Conservation (phyloP, 768 basidiomycete genomes). For the Cyathus striatus region DNA sequence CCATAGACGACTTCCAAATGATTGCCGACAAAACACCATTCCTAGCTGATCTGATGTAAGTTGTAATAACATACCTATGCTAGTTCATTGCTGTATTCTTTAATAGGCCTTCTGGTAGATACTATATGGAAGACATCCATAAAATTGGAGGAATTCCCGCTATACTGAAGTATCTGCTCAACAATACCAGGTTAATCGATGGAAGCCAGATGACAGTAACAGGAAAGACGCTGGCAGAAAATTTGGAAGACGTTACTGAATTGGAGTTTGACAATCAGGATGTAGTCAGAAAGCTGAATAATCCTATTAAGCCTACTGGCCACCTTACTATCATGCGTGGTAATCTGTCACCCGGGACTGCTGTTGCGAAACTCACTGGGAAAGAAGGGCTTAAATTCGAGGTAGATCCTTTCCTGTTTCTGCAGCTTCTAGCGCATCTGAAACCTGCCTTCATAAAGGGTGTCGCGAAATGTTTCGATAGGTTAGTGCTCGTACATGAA, state of each 20-base stretch:
- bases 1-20: conserved; percentile 82
- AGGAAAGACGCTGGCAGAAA: conserved; percentile 85
- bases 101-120: conserved; percentile 73
- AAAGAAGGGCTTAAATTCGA: conserved; percentile 87
- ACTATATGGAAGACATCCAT: conserved; percentile 90
- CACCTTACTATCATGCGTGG: conserved; percentile 86
- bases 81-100: not conserved
- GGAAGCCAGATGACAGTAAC: conserved; percentile 85
- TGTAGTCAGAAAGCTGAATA: conserved; percentile 62
- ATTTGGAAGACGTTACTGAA: conserved; percentile 73
- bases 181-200: conserved; percentile 74
- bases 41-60: conserved; percentile 67
- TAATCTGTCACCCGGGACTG: conserved; percentile 82
- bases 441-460: conserved; percentile 41
- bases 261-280: conserved; percentile 71
- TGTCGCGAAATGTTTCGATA: conserved; percentile 73
- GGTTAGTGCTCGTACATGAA: conserved; percentile 25
- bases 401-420: conserved; percentile 28
- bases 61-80: not conserved
- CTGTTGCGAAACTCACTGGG: conserved; percentile 91
- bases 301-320: conserved; percentile 84
- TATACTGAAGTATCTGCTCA: conserved; percentile 77
- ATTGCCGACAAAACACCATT: conserved; percentile 78
- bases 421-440: conserved; percentile 1
- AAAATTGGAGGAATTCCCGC: conserved; percentile 82